Evolutionary conservation across 2,329 filamentous ascomycete genomes (phyloP), one percentile per base, ranked within the genome.

Genomic region (Cladosporium cucumerinum): DNA sequence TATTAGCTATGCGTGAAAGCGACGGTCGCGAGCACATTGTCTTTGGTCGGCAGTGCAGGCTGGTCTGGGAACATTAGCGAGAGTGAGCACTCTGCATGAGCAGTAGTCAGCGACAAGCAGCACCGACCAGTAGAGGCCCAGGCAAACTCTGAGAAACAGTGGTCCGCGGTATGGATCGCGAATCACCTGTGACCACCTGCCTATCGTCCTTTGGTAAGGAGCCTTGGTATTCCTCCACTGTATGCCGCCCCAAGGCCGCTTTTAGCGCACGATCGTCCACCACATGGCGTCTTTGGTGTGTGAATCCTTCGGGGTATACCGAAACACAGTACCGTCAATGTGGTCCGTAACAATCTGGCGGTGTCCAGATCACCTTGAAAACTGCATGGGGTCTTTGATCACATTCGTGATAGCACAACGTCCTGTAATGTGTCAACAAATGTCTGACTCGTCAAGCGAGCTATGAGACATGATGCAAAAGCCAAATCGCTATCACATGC

Each of bases 181-280:
- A 32, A 32, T 30, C 51, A 54, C 51, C 26, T 54, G 25, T 7
- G 30, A 54, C 51, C 51, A 32, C 26, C 25, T 32, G 51, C n/a
- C 25, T 30, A 23, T 28, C 51, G 51, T 54, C 28, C 30, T 54
- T 54, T n/a, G 51, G 51, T 54, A 54, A 54, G 51, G 51, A 30
- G 51, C 51, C 51, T 54, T 54, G 51, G 51, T 32, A 32, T n/a
- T 32, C n/a, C 51, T 54, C 51, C 51, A 54, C 51, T 54, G 30
- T 32, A n/a, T 28, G 51, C 51, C 51, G 51, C 51, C 18, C 39
- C 49, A 51, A 51, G 48, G 25, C 48, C 48, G 48, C 48, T 51
- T 51, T 51, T 51, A 51, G 48, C 48, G 48, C 16, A 51, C 39
- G 39, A 46, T 46, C 39, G 39, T 46, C 39, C 39, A 23, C 48